Percentiles rank a stretch among this genome's conserved stretches.
Conservation (phyloP, 2,329 filamentous ascomycete species). For the Sarocladiaceae sp. region DNA sequence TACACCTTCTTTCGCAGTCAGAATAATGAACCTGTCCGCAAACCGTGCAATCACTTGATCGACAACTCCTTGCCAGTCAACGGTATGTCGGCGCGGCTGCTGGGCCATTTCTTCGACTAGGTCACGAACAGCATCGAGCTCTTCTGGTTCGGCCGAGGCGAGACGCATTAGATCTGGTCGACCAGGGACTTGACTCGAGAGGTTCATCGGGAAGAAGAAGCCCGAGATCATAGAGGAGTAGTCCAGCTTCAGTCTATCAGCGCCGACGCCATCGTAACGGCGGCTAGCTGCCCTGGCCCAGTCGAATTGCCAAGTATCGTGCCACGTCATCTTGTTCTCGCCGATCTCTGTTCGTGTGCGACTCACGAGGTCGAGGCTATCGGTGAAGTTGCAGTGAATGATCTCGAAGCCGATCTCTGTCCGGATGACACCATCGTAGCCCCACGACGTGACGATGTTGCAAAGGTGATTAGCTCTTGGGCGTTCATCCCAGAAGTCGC, state of each 20-base stretch:
- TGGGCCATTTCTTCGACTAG: conserved; percentile 41
- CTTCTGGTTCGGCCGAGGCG: conserved; percentile 20
- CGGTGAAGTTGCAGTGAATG: conserved; percentile 60
- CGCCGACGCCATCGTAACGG: conserved; percentile 42
- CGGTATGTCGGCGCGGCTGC: conserved; percentile 21
- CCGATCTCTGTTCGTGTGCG: conserved; percentile 21
- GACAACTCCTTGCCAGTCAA: conserved; percentile 62
- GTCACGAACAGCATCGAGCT: conserved; percentile 30
- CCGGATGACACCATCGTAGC: conserved; percentile 61
- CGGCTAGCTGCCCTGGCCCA: conserved; percentile 37
- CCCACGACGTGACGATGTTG: conserved; percentile 45
- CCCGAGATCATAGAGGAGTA: conserved; percentile 48
- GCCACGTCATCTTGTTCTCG: conserved; percentile 13
- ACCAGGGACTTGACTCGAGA: conserved; percentile 35
- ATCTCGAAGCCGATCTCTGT: conserved; percentile 70
- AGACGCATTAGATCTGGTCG: conserved; percentile 30
- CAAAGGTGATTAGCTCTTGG: conserved; percentile 54
- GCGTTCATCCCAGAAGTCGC: conserved; percentile 35
- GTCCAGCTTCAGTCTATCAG: conserved; percentile 37
- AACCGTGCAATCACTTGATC: conserved; percentile 66
- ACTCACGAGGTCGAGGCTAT: conserved; percentile 34
- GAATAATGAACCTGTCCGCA: conserved; percentile 44
- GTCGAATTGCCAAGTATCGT: conserved; percentile 29
- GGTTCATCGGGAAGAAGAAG: conserved; percentile 46
- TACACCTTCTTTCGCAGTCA: conserved; percentile 24